A percentile compares a stretch with the other conserved stretches of the same genome.
These are phyloP conservation scores for Phaeotremella fagi DNA, from an alignment of 768 basidiomycete genomes.

Conservation along the genomic window DNA sequence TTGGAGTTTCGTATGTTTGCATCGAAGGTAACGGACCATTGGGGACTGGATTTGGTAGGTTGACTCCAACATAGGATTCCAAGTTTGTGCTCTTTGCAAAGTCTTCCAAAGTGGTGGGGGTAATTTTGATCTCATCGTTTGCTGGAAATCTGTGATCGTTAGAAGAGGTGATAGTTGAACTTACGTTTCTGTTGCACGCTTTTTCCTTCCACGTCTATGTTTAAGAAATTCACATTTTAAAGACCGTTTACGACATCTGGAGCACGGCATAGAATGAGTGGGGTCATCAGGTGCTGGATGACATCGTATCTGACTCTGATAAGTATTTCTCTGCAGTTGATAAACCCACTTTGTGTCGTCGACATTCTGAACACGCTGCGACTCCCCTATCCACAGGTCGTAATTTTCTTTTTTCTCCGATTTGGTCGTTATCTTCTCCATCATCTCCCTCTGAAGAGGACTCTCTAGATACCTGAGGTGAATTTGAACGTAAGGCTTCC, in stretches of 20 bases:
- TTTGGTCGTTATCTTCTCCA: too few relatives aligned
- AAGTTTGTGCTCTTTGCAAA: too few relatives aligned
- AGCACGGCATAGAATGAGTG: conserved; percentile 19
- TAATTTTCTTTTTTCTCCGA: conserved; percentile 6
- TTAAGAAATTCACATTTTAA: conserved; percentile 25
- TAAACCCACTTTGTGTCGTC: conserved; percentile 23
- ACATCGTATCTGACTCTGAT: conserved; percentile 7
- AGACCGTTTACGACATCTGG: conserved; percentile 18
- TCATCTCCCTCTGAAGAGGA: not conserved
- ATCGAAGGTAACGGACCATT: too few relatives aligned
- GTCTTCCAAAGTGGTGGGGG: too few relatives aligned
- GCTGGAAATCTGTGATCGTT: too few relatives aligned
- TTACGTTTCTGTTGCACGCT: conserved; percentile 19
- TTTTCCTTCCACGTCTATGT: conserved; percentile 29
- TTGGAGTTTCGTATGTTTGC: too few relatives aligned
- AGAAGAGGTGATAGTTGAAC: too few relatives aligned
- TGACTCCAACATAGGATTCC: too few relatives aligned
- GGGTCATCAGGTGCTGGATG: conserved; percentile 23
- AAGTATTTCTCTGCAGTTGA: not conserved
- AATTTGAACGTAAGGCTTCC: not conserved
- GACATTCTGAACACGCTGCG: conserved; percentile 26
- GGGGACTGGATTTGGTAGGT: too few relatives aligned
- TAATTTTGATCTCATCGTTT: too few relatives aligned
- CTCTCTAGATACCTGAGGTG: too few relatives aligned
- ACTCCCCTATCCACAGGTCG: conserved; percentile 16